These are phyloP conservation scores for Capsella rubella DNA, from an alignment of 441 rosid species.

Conservation along the genomic window DNA sequence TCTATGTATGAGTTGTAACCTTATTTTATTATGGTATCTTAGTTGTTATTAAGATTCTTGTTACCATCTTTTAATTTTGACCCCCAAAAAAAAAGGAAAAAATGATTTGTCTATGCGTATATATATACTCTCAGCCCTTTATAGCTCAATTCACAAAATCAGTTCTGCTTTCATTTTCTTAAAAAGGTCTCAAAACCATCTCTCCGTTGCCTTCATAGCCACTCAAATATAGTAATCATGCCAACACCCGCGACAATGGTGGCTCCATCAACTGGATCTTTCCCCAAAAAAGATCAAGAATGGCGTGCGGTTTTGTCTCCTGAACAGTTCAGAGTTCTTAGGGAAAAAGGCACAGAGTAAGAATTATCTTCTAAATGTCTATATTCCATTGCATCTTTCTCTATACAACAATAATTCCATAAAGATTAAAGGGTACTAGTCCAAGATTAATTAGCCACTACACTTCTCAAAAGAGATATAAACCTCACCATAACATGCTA, in stretches of 20 bases:
- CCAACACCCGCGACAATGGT: conserved; percentile 35
- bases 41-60: not conserved
- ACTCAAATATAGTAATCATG: not conserved
- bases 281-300: conserved; percentile 71
- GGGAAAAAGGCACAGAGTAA: conserved; percentile 86
- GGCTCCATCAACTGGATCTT: conserved; percentile 56
- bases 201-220: not conserved
- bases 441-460: not conserved
- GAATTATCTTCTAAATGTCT: conserved; percentile 15
- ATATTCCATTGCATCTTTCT: not conserved
- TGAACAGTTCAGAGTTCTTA: conserved; percentile 73
- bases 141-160: not conserved
- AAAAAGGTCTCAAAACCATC: not conserved
- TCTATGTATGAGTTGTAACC: not conserved
- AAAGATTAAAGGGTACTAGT: not conserved
- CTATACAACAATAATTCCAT: not conserved
- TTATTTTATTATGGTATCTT: not conserved
- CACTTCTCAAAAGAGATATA: not conserved
- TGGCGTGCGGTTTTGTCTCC: conserved; percentile 80
- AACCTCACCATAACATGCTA: not conserved
- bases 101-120: not conserved
- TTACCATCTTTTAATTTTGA: not conserved
- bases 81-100: not conserved
- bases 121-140: not conserved
- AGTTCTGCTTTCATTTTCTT: not conserved